Percentiles rank a stretch among this genome's conserved stretches.
These are phyloP conservation scores for Camelina hispida DNA, from an alignment of 345 rosid species.

Conservation along the genomic window DNA sequence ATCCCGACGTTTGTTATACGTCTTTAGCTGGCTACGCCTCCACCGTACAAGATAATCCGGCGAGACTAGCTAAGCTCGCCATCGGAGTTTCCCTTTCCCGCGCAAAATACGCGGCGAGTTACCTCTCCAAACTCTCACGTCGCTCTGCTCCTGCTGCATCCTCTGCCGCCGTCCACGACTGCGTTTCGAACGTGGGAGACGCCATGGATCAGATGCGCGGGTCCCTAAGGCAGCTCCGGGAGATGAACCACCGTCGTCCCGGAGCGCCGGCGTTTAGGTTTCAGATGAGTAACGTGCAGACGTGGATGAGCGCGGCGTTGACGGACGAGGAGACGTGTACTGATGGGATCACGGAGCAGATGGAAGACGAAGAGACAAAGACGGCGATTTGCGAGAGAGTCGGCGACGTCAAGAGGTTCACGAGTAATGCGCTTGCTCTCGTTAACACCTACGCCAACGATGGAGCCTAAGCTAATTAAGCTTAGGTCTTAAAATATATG, in stretches of 20 bases:
- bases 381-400: conserved; percentile 51
- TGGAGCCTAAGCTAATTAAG: conserved; percentile 17
- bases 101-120: conserved; percentile 54
- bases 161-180: conserved; percentile 78
- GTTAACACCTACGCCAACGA: conserved; percentile 46
- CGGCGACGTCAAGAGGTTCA: conserved; percentile 60
- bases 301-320: conserved; percentile 95
- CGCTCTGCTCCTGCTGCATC: conserved; percentile 31
- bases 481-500: not conserved
- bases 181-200: conserved; percentile 80
- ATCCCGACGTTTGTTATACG: conserved; percentile 78
- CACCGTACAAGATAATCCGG: conserved; percentile 57
- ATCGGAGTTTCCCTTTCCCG: conserved; percentile 61
- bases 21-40: conserved; percentile 69
- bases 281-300: conserved; percentile 82
- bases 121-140: conserved; percentile 68
- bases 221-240: conserved; percentile 72
- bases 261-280: conserved; percentile 61
- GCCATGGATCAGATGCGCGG: conserved; percentile 83
- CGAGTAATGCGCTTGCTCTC: conserved; percentile 83
- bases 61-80: conserved; percentile 68
- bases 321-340: conserved; percentile 86
- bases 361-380: conserved; percentile 58
- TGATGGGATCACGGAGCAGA: conserved; percentile 72
- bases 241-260: conserved; percentile 46